These are phyloP conservation scores for Zygnema circumcarinatum DNA, from an alignment of 139 green algal genomes.

Conservation along the genomic window DNA sequence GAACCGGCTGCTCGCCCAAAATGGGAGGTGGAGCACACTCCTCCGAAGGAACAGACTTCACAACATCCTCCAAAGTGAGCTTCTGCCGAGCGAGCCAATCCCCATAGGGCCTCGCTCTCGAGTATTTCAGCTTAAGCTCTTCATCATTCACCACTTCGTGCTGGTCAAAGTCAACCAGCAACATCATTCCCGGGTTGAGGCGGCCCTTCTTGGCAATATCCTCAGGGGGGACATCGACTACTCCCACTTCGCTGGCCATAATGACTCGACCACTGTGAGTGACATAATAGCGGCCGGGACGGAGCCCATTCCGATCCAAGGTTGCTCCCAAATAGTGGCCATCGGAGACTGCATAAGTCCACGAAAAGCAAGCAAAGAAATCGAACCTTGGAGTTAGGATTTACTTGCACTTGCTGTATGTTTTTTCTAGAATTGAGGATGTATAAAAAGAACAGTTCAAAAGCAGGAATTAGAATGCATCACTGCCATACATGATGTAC, in stretches of 20 bases:
- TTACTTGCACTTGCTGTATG: no score
- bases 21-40: constrained; percentile 44
- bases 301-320: constrained; percentile 93
- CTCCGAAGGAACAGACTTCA: constrained; percentile 58
- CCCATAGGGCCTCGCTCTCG: constrained; percentile 77
- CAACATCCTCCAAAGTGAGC: constrained; percentile 72
- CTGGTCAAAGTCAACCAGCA: constrained; percentile 94
- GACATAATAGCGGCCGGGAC: constrained; percentile 95
- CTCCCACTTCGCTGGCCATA: constrained; percentile 74
- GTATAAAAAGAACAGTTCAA: constrained; percentile 14
- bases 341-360: constrained; percentile 81
- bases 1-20: constrained; percentile 12
- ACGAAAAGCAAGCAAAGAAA: constrained; percentile 1
- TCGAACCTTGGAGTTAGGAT: no score
- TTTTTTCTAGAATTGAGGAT: no score
- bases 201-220: constrained; percentile 87
- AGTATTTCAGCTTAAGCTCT: constrained; percentile 70
- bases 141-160: constrained; percentile 57
- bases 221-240: constrained; percentile 87
- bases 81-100: constrained; percentile 82
- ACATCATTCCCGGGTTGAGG: constrained; percentile 96
- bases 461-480: no score
- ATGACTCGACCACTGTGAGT: constrained; percentile 77
- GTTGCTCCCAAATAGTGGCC: constrained; percentile 91
- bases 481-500: no score